These are phyloP conservation scores for Entomophthora muscae DNA, from an alignment of 371 early-diverging fungal genomes.

Conservation along the genomic window DNA sequence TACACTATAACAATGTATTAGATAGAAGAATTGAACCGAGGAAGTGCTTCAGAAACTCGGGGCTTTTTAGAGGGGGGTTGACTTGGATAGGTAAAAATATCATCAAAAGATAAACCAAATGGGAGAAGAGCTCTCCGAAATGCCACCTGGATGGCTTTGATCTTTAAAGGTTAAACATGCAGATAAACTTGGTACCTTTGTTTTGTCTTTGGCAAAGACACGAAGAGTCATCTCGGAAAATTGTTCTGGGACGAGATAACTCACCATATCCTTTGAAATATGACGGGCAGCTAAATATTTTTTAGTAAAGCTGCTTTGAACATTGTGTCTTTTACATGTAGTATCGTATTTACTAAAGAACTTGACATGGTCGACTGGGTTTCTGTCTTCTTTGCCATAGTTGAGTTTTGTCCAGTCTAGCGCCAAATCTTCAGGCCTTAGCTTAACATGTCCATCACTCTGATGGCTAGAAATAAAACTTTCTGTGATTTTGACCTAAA, in stretches of 20 bases:
- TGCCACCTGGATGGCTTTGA: slow-evolving; percentile 3
- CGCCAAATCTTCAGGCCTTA: background rate
- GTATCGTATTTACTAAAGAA: slow-evolving; percentile 58
- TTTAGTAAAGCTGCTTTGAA: background rate
- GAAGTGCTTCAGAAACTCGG: background rate
- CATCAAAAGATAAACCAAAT: background rate
- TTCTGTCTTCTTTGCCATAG: slow-evolving; percentile 63
- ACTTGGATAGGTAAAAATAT: background rate
- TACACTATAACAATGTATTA: background rate
- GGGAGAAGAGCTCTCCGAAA: background rate
- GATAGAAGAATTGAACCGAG: background rate
- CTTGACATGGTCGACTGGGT: slow-evolving; percentile 68
- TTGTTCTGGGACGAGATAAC: slow-evolving; percentile 44
- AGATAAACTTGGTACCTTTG: slow-evolving; percentile 21
- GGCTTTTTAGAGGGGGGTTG: background rate
- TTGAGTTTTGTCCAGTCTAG: slow-evolving; percentile 41
- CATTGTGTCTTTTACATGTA: slow-evolving; percentile 17
- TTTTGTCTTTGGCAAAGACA: slow-evolving; percentile 37
- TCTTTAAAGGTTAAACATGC: background rate
- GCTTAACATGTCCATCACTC: slow-evolving; percentile 27
- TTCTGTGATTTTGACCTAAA: slow-evolving; percentile 25
- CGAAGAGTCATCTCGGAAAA: slow-evolving; percentile 52
- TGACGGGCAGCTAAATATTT: background rate
- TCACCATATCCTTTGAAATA: slow-evolving; percentile 23
- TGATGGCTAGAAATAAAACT: slow-evolving; percentile 36